Percentiles rank a stretch among this genome's conserved stretches.
These are phyloP conservation scores for Glarea lozoyensis DNA, from an alignment of 495 filamentous ascomycete genomes.

Conservation along the genomic window DNA sequence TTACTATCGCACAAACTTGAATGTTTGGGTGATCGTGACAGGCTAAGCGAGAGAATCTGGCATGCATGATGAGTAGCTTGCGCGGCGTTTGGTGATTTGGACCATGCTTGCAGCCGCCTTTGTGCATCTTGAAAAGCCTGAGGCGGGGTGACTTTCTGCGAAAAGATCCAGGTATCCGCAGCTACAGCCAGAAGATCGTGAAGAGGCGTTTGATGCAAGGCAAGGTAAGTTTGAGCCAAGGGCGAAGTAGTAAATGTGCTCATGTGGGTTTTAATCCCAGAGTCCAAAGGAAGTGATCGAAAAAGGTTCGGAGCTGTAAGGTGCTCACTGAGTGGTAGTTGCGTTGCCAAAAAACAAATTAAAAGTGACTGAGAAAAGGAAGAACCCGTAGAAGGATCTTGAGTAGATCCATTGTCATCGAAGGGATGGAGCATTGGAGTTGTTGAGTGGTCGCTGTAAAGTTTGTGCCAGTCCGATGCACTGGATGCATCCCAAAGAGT, in stretches of 20 bases:
- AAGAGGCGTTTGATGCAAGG: conserved; percentile 21
- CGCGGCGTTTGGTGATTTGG: conserved; percentile 11
- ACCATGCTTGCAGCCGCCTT: conserved; percentile 15
- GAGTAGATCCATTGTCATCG: conserved; percentile 5
- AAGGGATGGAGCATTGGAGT: conserved; percentile 2
- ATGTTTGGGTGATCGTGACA: neutral
- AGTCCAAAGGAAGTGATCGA: conserved; percentile 2
- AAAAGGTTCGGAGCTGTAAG: conserved; percentile 7
- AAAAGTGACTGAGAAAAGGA: conserved; percentile 14
- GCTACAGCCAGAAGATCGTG: conserved; percentile 18
- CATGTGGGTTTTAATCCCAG: conserved; percentile 6
- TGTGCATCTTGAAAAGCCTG: conserved; percentile 16
- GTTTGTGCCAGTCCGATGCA: conserved; percentile 16
- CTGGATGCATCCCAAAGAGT: conserved; percentile 16
- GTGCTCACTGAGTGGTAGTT: conserved; percentile 9
- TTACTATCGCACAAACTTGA: neutral
- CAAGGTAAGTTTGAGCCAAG: conserved; percentile 16
- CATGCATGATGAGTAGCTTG: conserved; percentile 19
- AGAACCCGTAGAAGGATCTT: neutral
- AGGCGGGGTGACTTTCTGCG: conserved; percentile 16
- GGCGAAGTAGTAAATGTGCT: conserved; percentile 7
- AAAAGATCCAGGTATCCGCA: conserved; percentile 22
- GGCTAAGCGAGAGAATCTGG: conserved; percentile 6
- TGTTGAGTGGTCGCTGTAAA: neutral
- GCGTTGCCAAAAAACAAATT: conserved; percentile 13